These are phyloP conservation scores for Magnolia changhungtana DNA, from an alignment of 164 flowering plant genomes.

Conservation along the genomic window DNA sequence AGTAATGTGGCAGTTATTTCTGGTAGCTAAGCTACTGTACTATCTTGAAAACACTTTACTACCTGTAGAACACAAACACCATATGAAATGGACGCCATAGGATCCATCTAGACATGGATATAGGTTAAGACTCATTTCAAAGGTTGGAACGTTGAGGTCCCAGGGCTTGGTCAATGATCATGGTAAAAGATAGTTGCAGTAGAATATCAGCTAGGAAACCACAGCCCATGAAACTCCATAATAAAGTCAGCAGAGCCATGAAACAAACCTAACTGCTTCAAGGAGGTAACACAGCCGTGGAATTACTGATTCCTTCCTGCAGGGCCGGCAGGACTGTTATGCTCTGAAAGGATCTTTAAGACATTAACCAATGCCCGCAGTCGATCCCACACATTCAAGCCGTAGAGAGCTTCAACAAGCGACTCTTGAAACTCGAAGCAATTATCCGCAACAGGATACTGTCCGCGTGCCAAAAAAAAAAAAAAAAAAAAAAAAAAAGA, in stretches of 20 bases:
- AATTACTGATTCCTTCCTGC: slow-evolving; percentile 39
- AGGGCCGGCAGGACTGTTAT: slow-evolving; percentile 30
- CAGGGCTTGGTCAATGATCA: neutral
- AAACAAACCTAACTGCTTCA: neutral
- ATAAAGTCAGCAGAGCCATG: neutral
- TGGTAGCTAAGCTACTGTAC: too few relatives aligned
- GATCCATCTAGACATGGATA: too few relatives aligned
- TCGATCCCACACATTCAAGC: slow-evolving; percentile 80
- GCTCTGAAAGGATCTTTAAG: slow-evolving; percentile 60
- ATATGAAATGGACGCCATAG: too few relatives aligned
- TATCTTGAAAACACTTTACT: too few relatives aligned
- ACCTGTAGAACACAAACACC: too few relatives aligned
- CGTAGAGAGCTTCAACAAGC: slow-evolving; percentile 82
- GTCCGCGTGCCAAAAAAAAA: neutral
- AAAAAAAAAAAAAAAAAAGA: too few relatives aligned
- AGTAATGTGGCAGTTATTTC: too few relatives aligned
- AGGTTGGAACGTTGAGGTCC: neutral
- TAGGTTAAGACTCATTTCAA: neutral
- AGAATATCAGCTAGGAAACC: neutral
- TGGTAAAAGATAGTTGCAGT: neutral
- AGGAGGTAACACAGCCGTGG: neutral
- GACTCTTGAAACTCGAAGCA: slow-evolving; percentile 86
- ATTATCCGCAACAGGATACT: slow-evolving; percentile 90
- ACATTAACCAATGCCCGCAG: slow-evolving; percentile 65
- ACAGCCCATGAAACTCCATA: neutral